Evolutionary conservation across 192 early-diverging fungal species (phyloP).

Genomic region (Podila epigama): DNA sequence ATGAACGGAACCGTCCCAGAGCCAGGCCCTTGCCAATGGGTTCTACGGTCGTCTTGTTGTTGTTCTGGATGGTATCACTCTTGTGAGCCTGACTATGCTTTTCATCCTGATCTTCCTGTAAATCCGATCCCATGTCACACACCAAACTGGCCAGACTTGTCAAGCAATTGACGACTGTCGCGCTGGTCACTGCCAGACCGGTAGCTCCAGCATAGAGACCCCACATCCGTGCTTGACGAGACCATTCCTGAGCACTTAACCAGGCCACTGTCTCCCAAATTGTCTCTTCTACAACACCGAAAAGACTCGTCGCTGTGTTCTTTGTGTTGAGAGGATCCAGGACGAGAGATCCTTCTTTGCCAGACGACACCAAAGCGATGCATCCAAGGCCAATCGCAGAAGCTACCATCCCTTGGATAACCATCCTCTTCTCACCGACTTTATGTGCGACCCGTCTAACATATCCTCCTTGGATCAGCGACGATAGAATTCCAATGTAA

Average conservation of each 20-base stretch:
- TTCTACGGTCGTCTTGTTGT: background rate
- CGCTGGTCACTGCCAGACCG: slow-evolving; percentile 90
- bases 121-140: slow-evolving; percentile 53
- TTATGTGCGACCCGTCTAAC: slow-evolving; percentile 77
- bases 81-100: too few species aligned
- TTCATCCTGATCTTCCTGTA: background rate
- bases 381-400: slow-evolving; percentile 71
- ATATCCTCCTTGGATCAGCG: slow-evolving; percentile 93
- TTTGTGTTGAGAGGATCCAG: background rate
- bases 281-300: background rate
- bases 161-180: slow-evolving; percentile 93
- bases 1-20: slow-evolving; percentile 85
- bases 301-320: background rate
- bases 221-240: slow-evolving; percentile 35
- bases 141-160: slow-evolving; percentile 78
- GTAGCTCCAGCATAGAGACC: slow-evolving; percentile 74
- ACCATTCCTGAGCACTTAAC: slow-evolving; percentile 45
- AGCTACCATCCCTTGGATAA: slow-evolving; percentile 78
- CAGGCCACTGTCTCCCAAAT: background rate
- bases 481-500: slow-evolving; percentile 86
- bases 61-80: too few species aligned
- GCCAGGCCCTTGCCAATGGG: slow-evolving; percentile 68
- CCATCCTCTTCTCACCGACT: slow-evolving; percentile 74
- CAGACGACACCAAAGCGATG: slow-evolving; percentile 60
- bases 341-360: slow-evolving; percentile 8